phyloP scores from a whole-genome alignment of 2,329 filamentous ascomycete genomes.

The Xenoacremonium recifei region DNA sequence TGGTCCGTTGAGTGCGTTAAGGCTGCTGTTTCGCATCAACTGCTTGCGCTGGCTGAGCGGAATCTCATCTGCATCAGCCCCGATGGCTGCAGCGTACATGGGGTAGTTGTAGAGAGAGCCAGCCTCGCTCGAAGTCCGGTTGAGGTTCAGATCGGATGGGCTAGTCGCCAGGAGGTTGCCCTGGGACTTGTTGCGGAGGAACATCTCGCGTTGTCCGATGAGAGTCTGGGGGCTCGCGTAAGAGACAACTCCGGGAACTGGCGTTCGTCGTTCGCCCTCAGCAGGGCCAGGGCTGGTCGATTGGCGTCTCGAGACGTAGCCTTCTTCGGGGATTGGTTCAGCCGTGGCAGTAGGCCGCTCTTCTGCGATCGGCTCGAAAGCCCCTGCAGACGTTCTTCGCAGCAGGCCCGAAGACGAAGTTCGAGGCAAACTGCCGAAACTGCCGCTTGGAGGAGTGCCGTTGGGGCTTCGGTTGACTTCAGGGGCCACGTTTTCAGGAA shows the following conservation, averaged over 20 bases:
- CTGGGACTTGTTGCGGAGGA: slow-evolving; percentile 52
- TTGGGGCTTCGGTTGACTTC: slow-evolving; percentile 15
- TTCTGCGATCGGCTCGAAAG: slow-evolving; percentile 44
- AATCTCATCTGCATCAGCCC: slow-evolving; percentile 62
- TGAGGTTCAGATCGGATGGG: slow-evolving; percentile 25
- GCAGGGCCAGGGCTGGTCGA: slow-evolving; percentile 18
- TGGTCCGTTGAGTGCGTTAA: slow-evolving; percentile 32
- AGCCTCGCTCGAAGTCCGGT: slow-evolving; percentile 37
- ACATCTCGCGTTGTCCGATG: slow-evolving; percentile 54
- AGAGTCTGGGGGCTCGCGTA: slow-evolving; percentile 55
- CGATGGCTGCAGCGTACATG: slow-evolving; percentile 27
- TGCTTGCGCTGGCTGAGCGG: slow-evolving; percentile 67
- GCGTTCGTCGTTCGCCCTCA: slow-evolving; percentile 18
- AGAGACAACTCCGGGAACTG: slow-evolving; percentile 47
- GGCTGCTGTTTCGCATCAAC: slow-evolving; percentile 55
- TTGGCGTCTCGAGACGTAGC: slow-evolving; percentile 5
- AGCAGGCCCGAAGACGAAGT: slow-evolving; percentile 20
- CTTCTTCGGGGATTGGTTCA: slow-evolving; percentile 20
- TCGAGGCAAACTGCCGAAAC: slow-evolving; percentile 17
- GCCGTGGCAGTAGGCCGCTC: slow-evolving; percentile 28
- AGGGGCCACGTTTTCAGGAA: neutral
- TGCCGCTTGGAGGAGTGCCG: slow-evolving; percentile 16
- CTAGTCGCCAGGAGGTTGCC: slow-evolving; percentile 34
- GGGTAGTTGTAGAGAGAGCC: slow-evolving; percentile 39
- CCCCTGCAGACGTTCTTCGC: slow-evolving; percentile 25